Evolutionary conservation across 257 asterid species (phyloP).

Genomic region (Ilex asprella): DNA sequence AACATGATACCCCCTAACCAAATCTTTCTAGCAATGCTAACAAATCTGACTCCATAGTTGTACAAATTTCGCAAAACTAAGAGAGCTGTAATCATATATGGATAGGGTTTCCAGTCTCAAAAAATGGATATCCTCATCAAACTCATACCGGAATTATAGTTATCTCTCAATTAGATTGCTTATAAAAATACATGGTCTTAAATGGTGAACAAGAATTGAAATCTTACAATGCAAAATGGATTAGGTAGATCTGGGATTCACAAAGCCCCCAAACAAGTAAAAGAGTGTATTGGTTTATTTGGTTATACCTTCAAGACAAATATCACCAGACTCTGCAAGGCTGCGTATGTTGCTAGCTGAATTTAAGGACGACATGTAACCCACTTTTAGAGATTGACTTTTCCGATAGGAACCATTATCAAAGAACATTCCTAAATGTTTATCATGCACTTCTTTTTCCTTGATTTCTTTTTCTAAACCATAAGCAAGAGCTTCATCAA

Average conservation of each 20-base stretch:
- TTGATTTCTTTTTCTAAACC: constrained; percentile 72
- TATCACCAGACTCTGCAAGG: constrained; percentile 75
- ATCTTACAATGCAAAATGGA: background rate
- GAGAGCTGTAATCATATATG: too few relatives aligned
- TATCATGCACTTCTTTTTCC: constrained; percentile 39
- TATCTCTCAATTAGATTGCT: too few relatives aligned
- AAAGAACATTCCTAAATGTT: constrained; percentile 46
- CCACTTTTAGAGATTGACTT: constrained; percentile 25
- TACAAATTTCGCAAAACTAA: too few relatives aligned
- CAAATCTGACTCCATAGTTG: too few relatives aligned
- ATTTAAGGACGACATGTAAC: constrained; percentile 70
- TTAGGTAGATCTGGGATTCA: background rate
- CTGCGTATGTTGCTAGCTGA: constrained; percentile 49
- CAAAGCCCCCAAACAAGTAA: too few relatives aligned
- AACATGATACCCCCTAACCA: background rate
- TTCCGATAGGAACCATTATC: constrained; percentile 37
- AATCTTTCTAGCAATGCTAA: background rate
- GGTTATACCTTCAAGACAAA: constrained; percentile 72
- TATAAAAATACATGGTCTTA: too few relatives aligned
- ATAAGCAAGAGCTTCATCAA: constrained; percentile 77
- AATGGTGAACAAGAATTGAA: background rate
- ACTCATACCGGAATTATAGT: too few relatives aligned
- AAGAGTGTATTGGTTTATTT: background rate
- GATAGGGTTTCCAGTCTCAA: background rate
- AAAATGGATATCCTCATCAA: too few relatives aligned